These are phyloP conservation scores for Westerdykella ornata DNA, from an alignment of 2,329 filamentous ascomycete genomes.

Conservation along the genomic window DNA sequence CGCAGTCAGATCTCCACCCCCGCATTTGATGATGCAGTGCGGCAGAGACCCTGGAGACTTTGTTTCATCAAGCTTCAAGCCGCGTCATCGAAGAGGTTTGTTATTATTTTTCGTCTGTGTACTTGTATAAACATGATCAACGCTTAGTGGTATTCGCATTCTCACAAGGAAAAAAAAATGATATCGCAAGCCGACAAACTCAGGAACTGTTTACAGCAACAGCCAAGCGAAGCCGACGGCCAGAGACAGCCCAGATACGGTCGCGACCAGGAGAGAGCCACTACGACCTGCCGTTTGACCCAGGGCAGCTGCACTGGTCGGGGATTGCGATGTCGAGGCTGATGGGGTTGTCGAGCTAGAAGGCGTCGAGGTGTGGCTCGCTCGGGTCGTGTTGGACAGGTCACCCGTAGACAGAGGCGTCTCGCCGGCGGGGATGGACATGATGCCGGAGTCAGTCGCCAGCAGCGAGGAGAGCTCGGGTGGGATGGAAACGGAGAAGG, in stretches of 20 bases:
- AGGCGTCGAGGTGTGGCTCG: neutral
- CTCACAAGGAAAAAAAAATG: too few species aligned
- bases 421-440: slow-evolving; percentile 20
- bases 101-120: too few species aligned
- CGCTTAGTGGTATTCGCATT: too few species aligned
- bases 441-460: neutral
- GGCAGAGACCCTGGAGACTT: too few species aligned
- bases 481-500: neutral
- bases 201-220: slow-evolving; percentile 12
- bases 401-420: slow-evolving; percentile 11
- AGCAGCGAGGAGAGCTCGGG: neutral
- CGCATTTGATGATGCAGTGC: too few species aligned
- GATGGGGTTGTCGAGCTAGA: neutral
- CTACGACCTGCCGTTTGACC: neutral
- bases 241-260: slow-evolving; percentile 15
- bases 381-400: neutral
- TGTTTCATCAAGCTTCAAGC: too few species aligned
- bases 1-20: too few species aligned
- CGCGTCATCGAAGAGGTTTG: too few species aligned
- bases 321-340: too few species aligned
- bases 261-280: slow-evolving; percentile 10
- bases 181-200: neutral
- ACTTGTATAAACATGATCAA: too few species aligned
- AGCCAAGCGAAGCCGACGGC: slow-evolving; percentile 21
- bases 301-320: neutral